Conservation (phyloP, 192 early-diverging fungal genomes). For the Thamnidium elegans region DNA sequence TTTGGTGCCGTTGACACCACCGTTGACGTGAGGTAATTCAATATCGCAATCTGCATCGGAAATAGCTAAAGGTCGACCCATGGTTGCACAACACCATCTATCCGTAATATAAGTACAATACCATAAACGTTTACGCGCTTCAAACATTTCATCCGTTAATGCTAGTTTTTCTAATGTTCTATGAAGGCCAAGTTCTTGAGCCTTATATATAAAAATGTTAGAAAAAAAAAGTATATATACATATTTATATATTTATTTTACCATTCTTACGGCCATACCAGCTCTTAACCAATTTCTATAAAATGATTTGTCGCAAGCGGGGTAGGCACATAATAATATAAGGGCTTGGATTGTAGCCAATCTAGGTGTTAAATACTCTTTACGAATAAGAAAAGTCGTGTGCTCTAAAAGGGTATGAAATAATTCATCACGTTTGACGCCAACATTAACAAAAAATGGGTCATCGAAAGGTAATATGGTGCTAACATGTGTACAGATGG, state of each 20-base stretch:
- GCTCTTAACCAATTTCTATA: slow-evolving; percentile 29
- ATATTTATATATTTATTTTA: not conserved
- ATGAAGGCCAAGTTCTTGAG: slow-evolving; percentile 77
- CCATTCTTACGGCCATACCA: slow-evolving; percentile 62
- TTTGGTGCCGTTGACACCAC: not conserved
- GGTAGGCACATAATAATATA: slow-evolving; percentile 60
- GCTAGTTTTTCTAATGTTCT: slow-evolving; percentile 51
- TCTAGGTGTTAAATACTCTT: slow-evolving; percentile 53
- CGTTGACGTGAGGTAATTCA: slow-evolving; percentile 24
- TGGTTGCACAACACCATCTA: slow-evolving; percentile 45
- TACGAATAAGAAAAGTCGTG: slow-evolving; percentile 39
- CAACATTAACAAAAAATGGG: slow-evolving; percentile 7
- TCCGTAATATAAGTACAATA: slow-evolving; percentile 68
- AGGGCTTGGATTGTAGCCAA: slow-evolving; percentile 60
- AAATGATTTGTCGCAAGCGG: slow-evolving; percentile 7
- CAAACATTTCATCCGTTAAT: slow-evolving; percentile 43
- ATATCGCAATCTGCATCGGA: slow-evolving; percentile 41
- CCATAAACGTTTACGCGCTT: slow-evolving; percentile 67
- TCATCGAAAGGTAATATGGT: slow-evolving; percentile 9
- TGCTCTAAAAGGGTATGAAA: slow-evolving; percentile 18
- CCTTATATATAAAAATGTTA: slow-evolving; percentile 25
- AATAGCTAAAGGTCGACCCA: slow-evolving; percentile 45
- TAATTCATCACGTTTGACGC: slow-evolving; percentile 6
- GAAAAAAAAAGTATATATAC: not conserved
- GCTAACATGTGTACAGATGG: slow-evolving; percentile 20